Base-by-base conservation (phyloP, 345 rosid genomes). In the Camelina neglecta region DNA sequence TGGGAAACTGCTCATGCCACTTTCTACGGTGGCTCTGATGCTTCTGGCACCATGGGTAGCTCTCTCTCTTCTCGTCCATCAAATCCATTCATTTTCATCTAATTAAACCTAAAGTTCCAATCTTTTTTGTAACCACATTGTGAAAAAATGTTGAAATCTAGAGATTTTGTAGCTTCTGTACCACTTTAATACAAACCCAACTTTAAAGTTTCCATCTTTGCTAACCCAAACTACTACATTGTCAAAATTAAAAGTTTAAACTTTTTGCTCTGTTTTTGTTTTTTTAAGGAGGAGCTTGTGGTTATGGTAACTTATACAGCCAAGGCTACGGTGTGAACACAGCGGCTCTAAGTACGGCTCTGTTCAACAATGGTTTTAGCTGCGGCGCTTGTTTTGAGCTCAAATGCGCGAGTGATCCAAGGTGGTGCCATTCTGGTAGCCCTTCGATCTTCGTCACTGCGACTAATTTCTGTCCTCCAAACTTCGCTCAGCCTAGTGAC, bases 1-100 rank as follows among this genome's bases (percentile, higher is more conserved):
- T 92, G 96, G 97, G 84, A 90, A 80, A 82, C 13, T 39, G 96
- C 97, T 20, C 97, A 92, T 69, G 97, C 97, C 33, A 90, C 97
- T 68, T 92, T 92, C 85, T 92, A 92, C 53, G 97, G 96, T 11
- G 97, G 96, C 39, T 67, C 84, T 24, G 97, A 90, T 79, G 96
- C 96, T 77, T 88, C 96, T 8, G 97, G 97, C 35, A 92, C 97
- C 61, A 89, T 89, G 97, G 94, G 97, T 91, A 83, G 44, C 72
- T 23, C n/a, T 72, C 11, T 47, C 44, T 66, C 29, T 38, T 50
- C 9, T 51, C 51, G 4, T 21, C 8, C 8, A 8, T 38, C 11
- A 39, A 39, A 10, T 39, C 1, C 44, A 10, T 11, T 33, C 35
- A 20, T 60, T 41, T 53, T 54, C 60, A 72, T 63, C 50, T 24